Conservation (phyloP, 2,329 filamentous ascomycete genomes). For the Colletotrichum theobromicola region DNA sequence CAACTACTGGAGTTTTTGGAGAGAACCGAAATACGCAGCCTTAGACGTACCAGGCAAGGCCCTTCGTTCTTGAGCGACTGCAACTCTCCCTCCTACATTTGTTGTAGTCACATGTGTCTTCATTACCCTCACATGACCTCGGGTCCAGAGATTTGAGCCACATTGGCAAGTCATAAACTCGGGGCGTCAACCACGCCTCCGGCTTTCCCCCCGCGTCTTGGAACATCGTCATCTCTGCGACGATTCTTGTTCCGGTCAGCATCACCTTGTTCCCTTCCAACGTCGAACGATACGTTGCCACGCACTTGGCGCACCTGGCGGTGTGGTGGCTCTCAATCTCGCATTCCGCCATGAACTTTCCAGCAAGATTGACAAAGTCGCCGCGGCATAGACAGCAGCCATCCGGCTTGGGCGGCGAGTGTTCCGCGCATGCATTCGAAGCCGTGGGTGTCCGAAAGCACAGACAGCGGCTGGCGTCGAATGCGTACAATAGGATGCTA, state of each 20-base stretch:
- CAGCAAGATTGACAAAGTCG: not conserved
- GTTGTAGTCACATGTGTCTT: not conserved
- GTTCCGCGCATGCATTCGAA: not conserved
- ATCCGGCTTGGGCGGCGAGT: not conserved
- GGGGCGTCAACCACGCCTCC: not conserved
- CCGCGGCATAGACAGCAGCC: not conserved
- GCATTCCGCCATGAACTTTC: not conserved
- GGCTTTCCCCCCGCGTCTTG: not conserved
- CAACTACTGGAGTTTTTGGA: too few relatives aligned
- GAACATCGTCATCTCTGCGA: not conserved
- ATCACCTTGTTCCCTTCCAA: not conserved
- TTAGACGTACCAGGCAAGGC: not conserved
- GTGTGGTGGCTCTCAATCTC: not conserved
- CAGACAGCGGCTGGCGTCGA: not conserved
- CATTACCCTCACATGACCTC: not conserved
- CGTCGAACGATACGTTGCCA: not conserved
- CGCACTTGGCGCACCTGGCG: not conserved
- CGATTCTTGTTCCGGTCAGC: not conserved
- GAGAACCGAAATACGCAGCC: too few relatives aligned
- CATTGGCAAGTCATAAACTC: not conserved
- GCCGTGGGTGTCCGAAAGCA: not conserved
- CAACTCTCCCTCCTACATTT: not conserved
- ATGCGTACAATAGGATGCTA: not conserved
- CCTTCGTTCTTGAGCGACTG: rapidly evolving
- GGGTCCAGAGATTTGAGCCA: not conserved